Conservation (phyloP, 257 asterid genomes). For the Solanum okadae region DNA sequence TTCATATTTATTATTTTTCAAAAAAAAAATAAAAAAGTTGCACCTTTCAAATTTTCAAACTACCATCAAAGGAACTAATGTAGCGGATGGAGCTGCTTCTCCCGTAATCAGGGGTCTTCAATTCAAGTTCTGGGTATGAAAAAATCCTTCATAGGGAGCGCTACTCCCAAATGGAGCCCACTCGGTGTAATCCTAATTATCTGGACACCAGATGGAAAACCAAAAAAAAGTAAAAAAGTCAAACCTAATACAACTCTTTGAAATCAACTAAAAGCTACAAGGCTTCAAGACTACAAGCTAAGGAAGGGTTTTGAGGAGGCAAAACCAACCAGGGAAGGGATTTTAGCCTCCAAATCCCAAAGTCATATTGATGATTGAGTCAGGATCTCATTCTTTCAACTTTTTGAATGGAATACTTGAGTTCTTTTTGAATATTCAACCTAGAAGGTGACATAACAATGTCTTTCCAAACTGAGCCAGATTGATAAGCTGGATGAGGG, state of each 20-base stretch:
- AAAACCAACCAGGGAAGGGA: not conserved
- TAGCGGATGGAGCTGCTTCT: no score
- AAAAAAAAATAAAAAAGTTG: not conserved
- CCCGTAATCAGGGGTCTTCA: not conserved
- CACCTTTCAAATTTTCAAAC: not conserved
- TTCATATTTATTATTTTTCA: not conserved
- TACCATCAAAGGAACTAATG: no score
- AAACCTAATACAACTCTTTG: not conserved
- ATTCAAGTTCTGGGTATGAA: no score
- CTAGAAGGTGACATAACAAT: constrained; percentile 93
- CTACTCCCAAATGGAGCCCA: not conserved
- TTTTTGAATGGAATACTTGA: constrained; percentile 73
- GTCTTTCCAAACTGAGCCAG: constrained; percentile 91
- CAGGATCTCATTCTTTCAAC: constrained; percentile 33
- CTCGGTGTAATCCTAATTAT: not conserved
- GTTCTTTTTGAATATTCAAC: constrained; percentile 85
- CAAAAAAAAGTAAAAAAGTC: no score
- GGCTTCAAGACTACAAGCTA: not conserved
- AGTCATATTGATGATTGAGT: not conserved
- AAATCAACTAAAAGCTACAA: not conserved
- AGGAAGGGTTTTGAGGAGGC: not conserved
- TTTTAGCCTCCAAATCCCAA: not conserved
- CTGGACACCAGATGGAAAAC: not conserved
- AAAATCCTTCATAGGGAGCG: no score
- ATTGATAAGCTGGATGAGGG: constrained; percentile 61